Base-by-base conservation (phyloP, 2,329 filamentous ascomycete genomes). In the Metarhizium album region DNA sequence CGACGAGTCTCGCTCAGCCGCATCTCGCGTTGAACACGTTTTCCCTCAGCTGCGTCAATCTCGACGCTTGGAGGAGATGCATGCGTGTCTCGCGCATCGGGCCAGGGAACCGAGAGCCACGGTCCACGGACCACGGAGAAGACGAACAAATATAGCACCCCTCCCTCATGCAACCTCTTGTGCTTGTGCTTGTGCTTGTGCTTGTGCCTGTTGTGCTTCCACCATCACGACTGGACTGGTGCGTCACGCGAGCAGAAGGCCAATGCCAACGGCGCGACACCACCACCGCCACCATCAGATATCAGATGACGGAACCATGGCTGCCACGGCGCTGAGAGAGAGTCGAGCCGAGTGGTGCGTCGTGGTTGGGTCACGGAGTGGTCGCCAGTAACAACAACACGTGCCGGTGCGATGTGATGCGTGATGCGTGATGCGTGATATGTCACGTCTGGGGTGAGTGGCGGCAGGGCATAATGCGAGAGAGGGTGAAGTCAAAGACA, bases 201-300 rank as follows among this genome's bases (percentile, higher is more conserved):
- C 7, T 4, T 40, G 13, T n/a, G n/a, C n/a, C 13, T 6, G 13
- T n/a, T 14, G 18, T 45, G 22, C 40, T 48, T 51, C 29, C 50
- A 51, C 50, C 29, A 47, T 37, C 45, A 29, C 48, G n/a, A n/a
- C n/a, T n/a, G n/a, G n/a, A n/a, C n/a, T n/a, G n/a, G 22, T 47
- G 46, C 46, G 40, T 48, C 46, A 51, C 50, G 46, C 50, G 50
- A 45, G 50, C 33, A 45, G 37, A 46, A 29, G 23, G 27, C 31
- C 23, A 35, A 31, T 38, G 31, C 40, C 22, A 24, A 37, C 45
- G 46, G 31, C 46, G 46, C 46, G 38, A 48, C 20, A 48, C 45
- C 31, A 45, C 23, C 38, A 38, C 29, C 11, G 29, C n/a, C n/a
- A n/a, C n/a, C n/a, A n/a, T n/a, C n/a, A n/a, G 29, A 31, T 5